Evolutionary conservation across 2,329 filamentous ascomycete genomes (phyloP).

Genomic region (Stagonosporopsis chrysanthemi): DNA sequence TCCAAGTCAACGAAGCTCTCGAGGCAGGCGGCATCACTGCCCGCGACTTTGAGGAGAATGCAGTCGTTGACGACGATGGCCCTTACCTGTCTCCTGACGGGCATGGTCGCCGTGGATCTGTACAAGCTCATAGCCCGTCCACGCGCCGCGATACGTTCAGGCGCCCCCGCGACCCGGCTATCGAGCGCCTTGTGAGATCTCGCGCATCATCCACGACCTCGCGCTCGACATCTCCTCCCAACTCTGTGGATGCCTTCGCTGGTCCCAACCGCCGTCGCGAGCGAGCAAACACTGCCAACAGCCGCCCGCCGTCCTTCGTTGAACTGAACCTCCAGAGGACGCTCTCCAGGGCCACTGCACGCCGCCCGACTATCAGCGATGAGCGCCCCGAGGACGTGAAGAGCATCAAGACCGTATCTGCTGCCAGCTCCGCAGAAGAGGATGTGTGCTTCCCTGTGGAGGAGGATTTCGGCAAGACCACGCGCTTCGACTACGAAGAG

Average conservation of each 20-base stretch:
- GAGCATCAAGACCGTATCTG: constrained; percentile 67
- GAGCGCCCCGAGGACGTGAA: constrained; percentile 65
- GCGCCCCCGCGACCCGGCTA: constrained; percentile 46
- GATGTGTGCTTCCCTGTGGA: constrained; percentile 89
- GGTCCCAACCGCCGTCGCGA: constrained; percentile 86
- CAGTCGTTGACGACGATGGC: constrained; percentile 76
- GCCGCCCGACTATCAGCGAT: constrained; percentile 66
- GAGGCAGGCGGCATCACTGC: constrained; percentile 56
- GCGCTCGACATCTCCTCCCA: constrained; percentile 84
- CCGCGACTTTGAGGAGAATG: constrained; percentile 90
- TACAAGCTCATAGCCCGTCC: constrained; percentile 42
- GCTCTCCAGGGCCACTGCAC: constrained; percentile 71
- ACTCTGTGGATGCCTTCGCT: constrained; percentile 97
- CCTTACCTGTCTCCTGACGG: constrained; percentile 50
- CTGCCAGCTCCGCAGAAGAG: constrained; percentile 78
- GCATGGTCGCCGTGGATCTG: constrained; percentile 59
- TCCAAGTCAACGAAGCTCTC: constrained; percentile 56
- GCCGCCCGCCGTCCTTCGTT: constrained; percentile 59
- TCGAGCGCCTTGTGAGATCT: constrained; percentile 50
- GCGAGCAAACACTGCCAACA: constrained; percentile 72
- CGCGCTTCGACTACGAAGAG: constrained; percentile 89
- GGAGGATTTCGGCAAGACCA: constrained; percentile 74
- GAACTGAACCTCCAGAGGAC: constrained; percentile 72
- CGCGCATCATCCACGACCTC: constrained; percentile 61
- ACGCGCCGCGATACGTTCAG: constrained; percentile 55